Percentiles rank a stretch among this genome's conserved stretches.
Evolutionary conservation across 2,329 filamentous ascomycete genomes (phyloP).

Genomic region (Colletotrichum lini): DNA sequence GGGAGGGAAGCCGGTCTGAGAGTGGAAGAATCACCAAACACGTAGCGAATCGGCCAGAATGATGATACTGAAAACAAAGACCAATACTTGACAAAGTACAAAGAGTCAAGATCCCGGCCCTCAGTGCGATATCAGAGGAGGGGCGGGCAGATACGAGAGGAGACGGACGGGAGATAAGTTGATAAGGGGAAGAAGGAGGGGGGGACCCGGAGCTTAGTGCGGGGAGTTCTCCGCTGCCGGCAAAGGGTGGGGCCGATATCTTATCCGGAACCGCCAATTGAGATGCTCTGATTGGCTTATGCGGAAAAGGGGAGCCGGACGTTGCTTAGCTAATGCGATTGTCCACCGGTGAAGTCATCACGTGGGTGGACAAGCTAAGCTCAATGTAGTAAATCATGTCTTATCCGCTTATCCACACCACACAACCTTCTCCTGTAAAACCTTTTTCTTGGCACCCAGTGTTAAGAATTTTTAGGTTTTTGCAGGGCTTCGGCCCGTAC

Average conservation of each 20-base stretch:
- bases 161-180: neutral
- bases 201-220: neutral
- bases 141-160: neutral
- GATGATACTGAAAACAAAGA: neutral
- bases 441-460: too few species aligned
- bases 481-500: too few species aligned
- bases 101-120: neutral
- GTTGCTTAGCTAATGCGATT: constrained; percentile 12
- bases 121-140: constrained; percentile 2
- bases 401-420: constrained; percentile 13
- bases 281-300: constrained; percentile 11
- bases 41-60: neutral
- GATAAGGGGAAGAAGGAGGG: too few species aligned
- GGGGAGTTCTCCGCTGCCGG: constrained; percentile 30
- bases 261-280: constrained; percentile 4
- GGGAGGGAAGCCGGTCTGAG: constrained; percentile 34
- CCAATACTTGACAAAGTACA: neutral
- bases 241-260: constrained; percentile 19
- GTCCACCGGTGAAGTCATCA: constrained; percentile 13
- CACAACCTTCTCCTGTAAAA: too few species aligned
- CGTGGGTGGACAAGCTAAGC: constrained; percentile 35
- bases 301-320: neutral
- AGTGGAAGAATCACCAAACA: neutral
- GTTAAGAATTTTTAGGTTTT: too few species aligned
- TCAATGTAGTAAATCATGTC: neutral